Evolutionary conservation across 441 rosid species (phyloP).

Genomic region (Geranium incanum): DNA sequence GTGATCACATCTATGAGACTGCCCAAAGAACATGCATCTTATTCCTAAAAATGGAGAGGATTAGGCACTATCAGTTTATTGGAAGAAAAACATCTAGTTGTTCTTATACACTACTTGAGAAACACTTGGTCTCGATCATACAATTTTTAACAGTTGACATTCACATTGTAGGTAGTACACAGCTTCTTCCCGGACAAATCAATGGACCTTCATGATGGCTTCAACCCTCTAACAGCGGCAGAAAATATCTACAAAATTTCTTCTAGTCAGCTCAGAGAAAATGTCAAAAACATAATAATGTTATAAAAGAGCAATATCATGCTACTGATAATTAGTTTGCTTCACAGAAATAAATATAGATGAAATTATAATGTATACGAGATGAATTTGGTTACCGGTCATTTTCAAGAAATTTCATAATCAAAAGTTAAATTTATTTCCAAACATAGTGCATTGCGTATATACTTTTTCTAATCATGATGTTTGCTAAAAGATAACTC

Average conservation of each 20-base stretch:
- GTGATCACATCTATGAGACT: not conserved
- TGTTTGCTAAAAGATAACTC: not conserved
- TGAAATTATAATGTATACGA: not conserved
- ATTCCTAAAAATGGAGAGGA: not conserved
- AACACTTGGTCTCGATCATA: not conserved
- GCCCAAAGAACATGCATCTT: not conserved
- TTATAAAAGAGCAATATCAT: not conserved
- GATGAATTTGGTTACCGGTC: too few species aligned
- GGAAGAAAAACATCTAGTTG: too few species aligned
- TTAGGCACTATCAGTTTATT: not conserved
- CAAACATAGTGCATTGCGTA: not conserved
- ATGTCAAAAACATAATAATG: not conserved
- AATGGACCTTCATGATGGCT: constrained; percentile 27
- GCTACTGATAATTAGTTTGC: not conserved
- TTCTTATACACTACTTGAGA: not conserved
- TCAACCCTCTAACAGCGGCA: constrained; percentile 40
- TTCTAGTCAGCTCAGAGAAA: not conserved
- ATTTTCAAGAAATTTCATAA: too few species aligned
- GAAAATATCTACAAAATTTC: constrained; percentile 39
- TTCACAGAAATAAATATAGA: not conserved
- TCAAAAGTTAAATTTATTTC: too few species aligned
- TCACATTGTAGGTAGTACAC: not conserved
- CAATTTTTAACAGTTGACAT: not conserved
- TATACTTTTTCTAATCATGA: not conserved
- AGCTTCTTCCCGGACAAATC: not conserved